These are phyloP conservation scores for Cystobasidium tubakii DNA, from an alignment of 768 basidiomycete genomes.

Conservation along the genomic window DNA sequence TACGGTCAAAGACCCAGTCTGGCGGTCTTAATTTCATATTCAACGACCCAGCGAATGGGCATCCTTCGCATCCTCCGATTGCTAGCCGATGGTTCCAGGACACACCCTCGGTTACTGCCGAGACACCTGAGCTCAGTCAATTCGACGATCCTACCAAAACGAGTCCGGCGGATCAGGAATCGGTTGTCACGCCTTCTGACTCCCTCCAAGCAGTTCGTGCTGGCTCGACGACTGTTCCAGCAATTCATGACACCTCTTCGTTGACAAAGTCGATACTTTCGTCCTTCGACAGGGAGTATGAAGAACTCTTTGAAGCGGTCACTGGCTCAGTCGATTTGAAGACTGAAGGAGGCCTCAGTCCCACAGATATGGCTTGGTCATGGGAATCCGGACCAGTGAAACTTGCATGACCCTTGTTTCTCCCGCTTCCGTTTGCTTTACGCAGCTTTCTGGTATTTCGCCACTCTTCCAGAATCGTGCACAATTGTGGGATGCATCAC, in stretches of 20 bases:
- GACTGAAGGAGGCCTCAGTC: neutral
- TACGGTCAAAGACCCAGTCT: neutral
- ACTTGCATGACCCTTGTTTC: neutral
- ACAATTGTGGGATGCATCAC: no score
- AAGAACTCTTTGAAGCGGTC: conserved; percentile 12
- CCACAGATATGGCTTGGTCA: neutral
- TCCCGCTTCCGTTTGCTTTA: neutral
- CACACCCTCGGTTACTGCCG: conserved; percentile 12
- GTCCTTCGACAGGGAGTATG: conserved; percentile 28
- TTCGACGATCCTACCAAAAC: conserved; percentile 23
- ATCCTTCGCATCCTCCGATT: neutral
- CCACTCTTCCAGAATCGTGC: no score
- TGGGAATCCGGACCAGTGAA: conserved; percentile 20
- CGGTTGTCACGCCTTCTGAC: conserved; percentile 23
- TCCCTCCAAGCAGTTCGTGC: neutral
- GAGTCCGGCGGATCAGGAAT: conserved; percentile 22
- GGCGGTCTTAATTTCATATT: neutral
- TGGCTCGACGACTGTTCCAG: neutral
- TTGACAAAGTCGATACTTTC: conserved; percentile 8
- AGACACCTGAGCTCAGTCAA: conserved; percentile 25
- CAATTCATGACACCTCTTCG: neutral
- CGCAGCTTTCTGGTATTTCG: neutral
- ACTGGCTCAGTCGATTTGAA: neutral
- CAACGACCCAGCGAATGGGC: neutral
- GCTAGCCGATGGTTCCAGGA: conserved; percentile 5